Evolutionary conservation across 768 basidiomycete species (phyloP), one percentile per base, ranked within the genome.

Genomic region (Mrakia hoshinonis): DNA sequence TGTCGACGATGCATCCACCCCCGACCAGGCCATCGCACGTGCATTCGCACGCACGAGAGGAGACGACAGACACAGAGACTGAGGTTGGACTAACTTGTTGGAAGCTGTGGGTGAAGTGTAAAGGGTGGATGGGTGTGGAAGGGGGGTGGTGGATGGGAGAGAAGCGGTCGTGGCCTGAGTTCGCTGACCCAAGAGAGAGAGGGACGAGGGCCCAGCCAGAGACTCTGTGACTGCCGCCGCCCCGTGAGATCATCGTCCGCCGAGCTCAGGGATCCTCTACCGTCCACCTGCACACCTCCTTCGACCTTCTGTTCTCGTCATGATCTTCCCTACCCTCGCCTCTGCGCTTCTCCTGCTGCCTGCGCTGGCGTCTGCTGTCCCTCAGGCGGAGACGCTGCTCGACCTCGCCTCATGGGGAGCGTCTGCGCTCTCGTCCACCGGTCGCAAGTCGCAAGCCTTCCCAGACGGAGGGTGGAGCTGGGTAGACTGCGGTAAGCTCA

Each of bases 401-500:
- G 71, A 73, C 73, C 58, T 72, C 73, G 65, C 77, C 77, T 54
- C 76, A 76, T 76, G 74, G 78, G 72, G 71, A 61, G 77, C 74
- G 18, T 52, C 49, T 62, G 46, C 48, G 73, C 69, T 72, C 68
- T 73, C 73, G n/a, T 63, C 49, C 49, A 77, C 48, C 69, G 81
- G 47, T 31, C 60, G 4, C 69, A 80, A 5, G 78, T 81, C 29
- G 77, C 78, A 55, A 74, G 79, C 3, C 48, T 70, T 31, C 63
- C 69, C 48, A 29, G 52, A 81, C 78, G 48, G 81, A 84, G 5
- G 82, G 60, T 93, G 91, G 91, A 79, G 79, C 15, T 96, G 86
- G 77, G 63, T 48, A 0, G 81, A 88, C 79, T 96, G 93, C 79
- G 91, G 93, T 93, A 74, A 47, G 87, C 81, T 18, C 61, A 67